Base-by-base conservation (phyloP, 441 rosid species). In the Populus hybrid region DNA sequence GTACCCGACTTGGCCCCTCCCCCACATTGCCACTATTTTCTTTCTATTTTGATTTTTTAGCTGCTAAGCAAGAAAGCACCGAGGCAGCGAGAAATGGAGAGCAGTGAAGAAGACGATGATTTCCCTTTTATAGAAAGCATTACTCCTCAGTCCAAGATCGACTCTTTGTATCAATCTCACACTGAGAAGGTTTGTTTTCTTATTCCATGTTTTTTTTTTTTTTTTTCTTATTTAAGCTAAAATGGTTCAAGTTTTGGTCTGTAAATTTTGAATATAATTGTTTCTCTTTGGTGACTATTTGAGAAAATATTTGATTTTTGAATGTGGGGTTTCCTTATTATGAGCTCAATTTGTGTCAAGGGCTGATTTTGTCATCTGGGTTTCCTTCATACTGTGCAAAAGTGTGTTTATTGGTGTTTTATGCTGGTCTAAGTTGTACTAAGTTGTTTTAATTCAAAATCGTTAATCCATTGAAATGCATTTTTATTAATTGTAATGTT, bases 51-150 rank as follows among this genome's bases (percentile, higher is more conserved):
- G 61, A 14, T 53, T 16, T 26, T 24, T 23, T 65, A 65, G 30
- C 68, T 14, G 30, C 68, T 14, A 4, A 69, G 42, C 24, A 26
- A 63, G 23, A n/a, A 32, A 24, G 18, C 23, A 16, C 42, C 1
- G 0, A 4, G 74, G 50, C 32, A 38, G 4, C 32, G 16, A 67
- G 75, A 81, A 72, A 93, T 88, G 97, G 98, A 95, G 84, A 94
- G 98, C 89, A 94, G 99, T 78, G 98, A 95, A 78, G 99, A 95
- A 82, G 99, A 95, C 4, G 98, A 93, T 30, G 99, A 95, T 75
- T 88, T 88, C 84, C 99, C 98, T 1, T 90, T 89, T 2, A 85
- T 87, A 5, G 99, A 90, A 80, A 85, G 81, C 89, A 89, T 95
- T 67, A 94, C 88, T 80, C 94, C 97, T 65, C 97, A 91, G 89